phyloP scores from a whole-genome alignment of 2,329 filamentous ascomycete genomes.

The Stagonosporopsis cucurbitacearum region DNA sequence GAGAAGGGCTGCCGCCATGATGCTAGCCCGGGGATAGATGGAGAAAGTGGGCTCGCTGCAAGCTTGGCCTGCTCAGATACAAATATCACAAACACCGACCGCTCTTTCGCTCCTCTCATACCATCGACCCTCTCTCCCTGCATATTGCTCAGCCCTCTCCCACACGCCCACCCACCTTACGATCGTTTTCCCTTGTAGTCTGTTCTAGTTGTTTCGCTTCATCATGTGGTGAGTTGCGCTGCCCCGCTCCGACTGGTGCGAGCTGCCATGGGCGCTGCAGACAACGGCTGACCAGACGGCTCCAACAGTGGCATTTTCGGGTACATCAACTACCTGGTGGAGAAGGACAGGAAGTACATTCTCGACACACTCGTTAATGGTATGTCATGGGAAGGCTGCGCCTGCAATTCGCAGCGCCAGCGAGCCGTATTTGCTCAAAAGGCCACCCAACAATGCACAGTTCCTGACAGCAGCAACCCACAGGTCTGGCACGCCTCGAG shows the following conservation, averaged over 20 bases:
- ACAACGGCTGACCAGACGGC: constrained; percentile 28
- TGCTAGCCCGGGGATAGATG: constrained; percentile 37
- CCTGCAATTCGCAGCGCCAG: constrained; percentile 7
- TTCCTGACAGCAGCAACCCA: constrained; percentile 27
- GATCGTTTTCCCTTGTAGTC: constrained; percentile 37
- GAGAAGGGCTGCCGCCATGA: constrained; percentile 32
- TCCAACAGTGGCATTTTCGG: constrained; percentile 84
- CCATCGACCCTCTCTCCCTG: constrained; percentile 25
- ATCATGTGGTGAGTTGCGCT: constrained; percentile 49
- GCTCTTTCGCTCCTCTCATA: constrained; percentile 44
- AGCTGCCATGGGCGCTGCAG: constrained; percentile 14
- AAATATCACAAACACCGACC: constrained; percentile 47
- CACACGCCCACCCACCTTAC: constrained; percentile 29
- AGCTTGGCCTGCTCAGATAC: constrained; percentile 41
- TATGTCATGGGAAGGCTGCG: constrained; percentile 54
- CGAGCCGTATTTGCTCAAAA: background rate
- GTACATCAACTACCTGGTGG: constrained; percentile 99
- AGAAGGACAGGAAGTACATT: constrained; percentile 97
- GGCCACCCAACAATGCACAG: constrained; percentile 14
- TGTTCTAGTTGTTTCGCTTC: constrained; percentile 36
- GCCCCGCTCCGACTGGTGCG: constrained; percentile 25
- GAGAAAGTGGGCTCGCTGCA: constrained; percentile 35
- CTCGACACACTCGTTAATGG: constrained; percentile 96
- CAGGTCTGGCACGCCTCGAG: constrained; percentile 92
- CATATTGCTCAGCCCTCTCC: constrained; percentile 20